A percentile compares a stretch with the other conserved stretches of the same genome.
These are phyloP conservation scores for Mortierella sp. DNA, from an alignment of 371 early-diverging fungal species.

Conservation along the genomic window DNA sequence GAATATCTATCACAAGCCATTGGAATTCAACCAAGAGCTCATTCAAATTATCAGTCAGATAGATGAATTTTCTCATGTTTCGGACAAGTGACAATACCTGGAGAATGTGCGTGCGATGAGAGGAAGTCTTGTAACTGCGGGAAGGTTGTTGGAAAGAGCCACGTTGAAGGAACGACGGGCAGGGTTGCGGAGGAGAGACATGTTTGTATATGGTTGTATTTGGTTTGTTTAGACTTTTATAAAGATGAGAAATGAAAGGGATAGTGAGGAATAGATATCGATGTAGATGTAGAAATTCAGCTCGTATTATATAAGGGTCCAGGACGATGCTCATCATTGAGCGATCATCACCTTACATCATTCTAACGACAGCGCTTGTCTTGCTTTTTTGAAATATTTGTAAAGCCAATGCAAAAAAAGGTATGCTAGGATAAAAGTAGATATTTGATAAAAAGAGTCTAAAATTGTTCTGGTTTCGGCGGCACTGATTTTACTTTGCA, in stretches of 20 bases:
- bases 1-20: neutral
- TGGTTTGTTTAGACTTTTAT: neutral
- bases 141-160: slow-evolving; percentile 12
- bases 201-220: slow-evolving; percentile 1
- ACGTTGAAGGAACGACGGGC: slow-evolving; percentile 25
- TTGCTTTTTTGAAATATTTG: too few relatives aligned
- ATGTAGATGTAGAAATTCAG: too few relatives aligned
- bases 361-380: neutral
- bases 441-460: too few relatives aligned
- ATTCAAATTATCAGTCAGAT: neutral
- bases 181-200: slow-evolving; percentile 34
- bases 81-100: too few relatives aligned
- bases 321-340: slow-evolving; percentile 5
- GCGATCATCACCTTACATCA: slow-evolving; percentile 5
- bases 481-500: too few relatives aligned
- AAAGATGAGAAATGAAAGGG: neutral
- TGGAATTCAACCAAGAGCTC: neutral
- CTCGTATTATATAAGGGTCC: neutral
- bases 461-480: too few relatives aligned
- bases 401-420: too few relatives aligned
- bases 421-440: too few relatives aligned
- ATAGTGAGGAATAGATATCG: too few relatives aligned
- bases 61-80: neutral
- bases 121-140: slow-evolving; percentile 12
- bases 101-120: slow-evolving; percentile 21